Evolutionary conservation across 2,329 filamentous ascomycete species (phyloP), one percentile per base, ranked within the genome.

Genomic region (Fusarium chlamydosporum): DNA sequence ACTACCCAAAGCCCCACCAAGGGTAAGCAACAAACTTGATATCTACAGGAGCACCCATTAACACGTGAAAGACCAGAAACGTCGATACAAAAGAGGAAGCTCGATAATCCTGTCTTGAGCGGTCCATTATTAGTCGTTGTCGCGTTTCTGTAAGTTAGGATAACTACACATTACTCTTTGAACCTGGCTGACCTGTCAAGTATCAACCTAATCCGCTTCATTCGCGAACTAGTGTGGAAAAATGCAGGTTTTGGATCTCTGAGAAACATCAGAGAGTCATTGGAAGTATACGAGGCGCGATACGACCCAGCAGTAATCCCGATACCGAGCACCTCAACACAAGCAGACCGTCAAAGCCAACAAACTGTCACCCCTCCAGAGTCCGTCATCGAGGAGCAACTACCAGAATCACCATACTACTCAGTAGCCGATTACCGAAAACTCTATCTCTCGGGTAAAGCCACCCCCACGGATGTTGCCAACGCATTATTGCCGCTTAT

Each of bases 191-290:
- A 61, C 20, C 11, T 4, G 2, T 0, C 15, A 13, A 73, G 71
- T 7, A 70, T 73, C 42, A 67, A 72, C 47, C 57, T 50, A 18
- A 15, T 68, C n/a, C 63, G 62, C 9, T 61, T 71, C 29, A 48
- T 73, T 16, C 70, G 70, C 2, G 56, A 70, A 35, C 10, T 52
- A 10, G 71, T 66, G 13, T 92, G 88, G 88, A 79, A 79, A 50
- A 89, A 89, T 76, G 88, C 88, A 26, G 88, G 88, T 29, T 92
- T 92, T 73, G 80, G 78, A 38, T 78, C 80, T 7, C 79, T 92
- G 27, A 85, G 86, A 42, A 79, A 84, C 20, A 83, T 88, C 47
- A 80, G 81, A 23, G 77, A 83, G 26, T 79, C 75, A 9, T 75
- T 92, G 23, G 80, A 87, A 47, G 79, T 85, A 43, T 86, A 79